Conservation (phyloP, 2,329 filamentous ascomycete species). For the Phyllosticta citrichinensis region DNA sequence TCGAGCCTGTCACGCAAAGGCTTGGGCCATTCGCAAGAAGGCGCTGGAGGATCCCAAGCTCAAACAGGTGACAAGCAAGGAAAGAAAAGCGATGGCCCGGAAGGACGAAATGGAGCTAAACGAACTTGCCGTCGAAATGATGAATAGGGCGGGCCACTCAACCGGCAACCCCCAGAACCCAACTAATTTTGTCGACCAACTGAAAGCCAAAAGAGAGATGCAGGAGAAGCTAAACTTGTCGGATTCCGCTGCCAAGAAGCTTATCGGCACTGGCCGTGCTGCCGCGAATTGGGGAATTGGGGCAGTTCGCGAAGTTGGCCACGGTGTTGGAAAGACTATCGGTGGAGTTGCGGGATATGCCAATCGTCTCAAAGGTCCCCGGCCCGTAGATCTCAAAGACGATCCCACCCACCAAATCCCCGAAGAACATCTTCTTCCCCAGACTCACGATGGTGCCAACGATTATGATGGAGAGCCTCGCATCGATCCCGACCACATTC, state of each 20-base stretch:
- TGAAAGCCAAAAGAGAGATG: background rate
- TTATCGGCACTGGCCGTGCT: conserved; percentile 16
- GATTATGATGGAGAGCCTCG: no score
- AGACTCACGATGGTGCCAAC: background rate
- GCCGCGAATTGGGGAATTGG: conserved; percentile 2
- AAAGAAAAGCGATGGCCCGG: background rate
- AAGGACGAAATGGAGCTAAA: background rate
- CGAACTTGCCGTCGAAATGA: background rate
- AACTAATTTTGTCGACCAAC: conserved; percentile 3
- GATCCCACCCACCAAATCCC: background rate
- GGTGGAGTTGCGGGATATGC: background rate
- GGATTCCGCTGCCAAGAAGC: conserved; percentile 31
- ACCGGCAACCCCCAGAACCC: conserved; percentile 5
- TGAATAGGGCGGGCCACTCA: background rate
- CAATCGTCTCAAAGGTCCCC: background rate
- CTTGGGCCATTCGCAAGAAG: conserved; percentile 16
- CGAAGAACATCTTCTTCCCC: background rate
- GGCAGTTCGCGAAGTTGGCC: background rate
- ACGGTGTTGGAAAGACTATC: conserved; percentile 1
- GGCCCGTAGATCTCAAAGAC: background rate
- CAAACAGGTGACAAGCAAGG: background rate
- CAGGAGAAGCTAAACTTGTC: no score
- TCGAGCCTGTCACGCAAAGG: conserved; percentile 45
- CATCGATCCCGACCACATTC: background rate
- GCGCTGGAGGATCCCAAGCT: background rate